These are phyloP conservation scores for Sisymbrium irio DNA, from an alignment of 345 rosid genomes.

Conservation along the genomic window DNA sequence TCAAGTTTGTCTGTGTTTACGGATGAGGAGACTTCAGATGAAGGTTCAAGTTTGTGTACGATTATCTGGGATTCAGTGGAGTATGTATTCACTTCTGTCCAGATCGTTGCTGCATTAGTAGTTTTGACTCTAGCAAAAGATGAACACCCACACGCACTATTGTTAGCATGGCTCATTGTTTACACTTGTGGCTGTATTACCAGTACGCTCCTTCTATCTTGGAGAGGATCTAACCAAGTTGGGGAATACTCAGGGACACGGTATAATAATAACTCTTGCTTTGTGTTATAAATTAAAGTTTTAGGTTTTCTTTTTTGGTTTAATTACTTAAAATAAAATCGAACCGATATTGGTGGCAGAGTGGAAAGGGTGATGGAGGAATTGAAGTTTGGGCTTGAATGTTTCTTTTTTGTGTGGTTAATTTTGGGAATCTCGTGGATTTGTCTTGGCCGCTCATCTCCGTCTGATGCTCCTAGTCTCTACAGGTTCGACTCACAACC, in stretches of 20 bases:
- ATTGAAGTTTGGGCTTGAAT: background rate
- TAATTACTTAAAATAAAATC: too few relatives aligned
- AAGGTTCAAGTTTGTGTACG: background rate
- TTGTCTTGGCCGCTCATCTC: constrained; percentile 6
- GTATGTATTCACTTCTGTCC: constrained; percentile 1
- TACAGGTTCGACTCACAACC: constrained; percentile 9
- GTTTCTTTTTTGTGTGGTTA: constrained; percentile 14
- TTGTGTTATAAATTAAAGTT: background rate
- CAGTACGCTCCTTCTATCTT: background rate
- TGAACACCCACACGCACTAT: constrained; percentile 7
- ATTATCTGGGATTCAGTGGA: background rate
- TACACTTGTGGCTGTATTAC: constrained; percentile 16
- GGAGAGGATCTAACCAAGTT: background rate
- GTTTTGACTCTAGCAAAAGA: constrained; percentile 6
- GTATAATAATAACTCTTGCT: background rate
- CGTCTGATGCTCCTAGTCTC: constrained; percentile 4
- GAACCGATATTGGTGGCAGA: constrained; percentile 10
- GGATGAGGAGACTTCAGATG: background rate
- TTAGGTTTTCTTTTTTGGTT: background rate
- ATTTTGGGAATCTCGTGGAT: constrained; percentile 1
- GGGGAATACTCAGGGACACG: background rate
- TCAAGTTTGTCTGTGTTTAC: background rate
- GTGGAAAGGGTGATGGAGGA: background rate
- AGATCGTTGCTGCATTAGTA: constrained; percentile 12
- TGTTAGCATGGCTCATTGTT: constrained; percentile 17